Evolutionary conservation across 2,329 filamentous ascomycete species (phyloP).

Genomic region (Fusarium sp.): DNA sequence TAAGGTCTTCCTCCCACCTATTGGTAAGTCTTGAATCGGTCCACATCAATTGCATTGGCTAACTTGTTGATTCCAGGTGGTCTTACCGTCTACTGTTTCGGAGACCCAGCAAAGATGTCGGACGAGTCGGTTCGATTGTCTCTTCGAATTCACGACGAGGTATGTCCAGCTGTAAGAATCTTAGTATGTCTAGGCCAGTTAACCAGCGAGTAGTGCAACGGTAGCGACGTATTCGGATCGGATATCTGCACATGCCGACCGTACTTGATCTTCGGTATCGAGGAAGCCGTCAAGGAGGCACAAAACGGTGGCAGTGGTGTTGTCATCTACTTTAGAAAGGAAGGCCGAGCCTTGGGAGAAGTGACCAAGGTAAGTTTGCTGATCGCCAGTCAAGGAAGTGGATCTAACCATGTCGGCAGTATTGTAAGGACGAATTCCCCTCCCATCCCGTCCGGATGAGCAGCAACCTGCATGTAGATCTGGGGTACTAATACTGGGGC

Average conservation of each 20-base stretch:
- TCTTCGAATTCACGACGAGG: constrained; percentile 80
- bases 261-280: constrained; percentile 96
- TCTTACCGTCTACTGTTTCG: constrained; percentile 96
- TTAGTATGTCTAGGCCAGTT: neutral
- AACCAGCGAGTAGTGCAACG: constrained; percentile 74
- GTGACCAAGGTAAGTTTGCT: constrained; percentile 82
- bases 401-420: constrained; percentile 38
- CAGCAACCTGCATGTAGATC: constrained; percentile 12
- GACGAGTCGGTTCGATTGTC: constrained; percentile 84
- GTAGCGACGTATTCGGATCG: constrained; percentile 95
- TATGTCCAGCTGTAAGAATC: constrained; percentile 42
- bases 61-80: constrained; percentile 64
- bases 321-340: constrained; percentile 98
- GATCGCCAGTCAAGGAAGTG: neutral
- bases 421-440: constrained; percentile 33
- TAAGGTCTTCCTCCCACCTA: constrained; percentile 94
- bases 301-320: constrained; percentile 93
- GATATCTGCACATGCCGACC: constrained; percentile 98
- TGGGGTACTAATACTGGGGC: constrained; percentile 35
- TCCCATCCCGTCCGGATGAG: neutral
- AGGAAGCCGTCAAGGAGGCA: constrained; percentile 96
- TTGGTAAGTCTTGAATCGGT: constrained; percentile 64
- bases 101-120: constrained; percentile 92
- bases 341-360: constrained; percentile 92
- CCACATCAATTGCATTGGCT: neutral